Evolutionary conservation across 2,329 filamentous ascomycete genomes (phyloP), one percentile per base, ranked within the genome.

Genomic region (Lecanicillium sp.): DNA sequence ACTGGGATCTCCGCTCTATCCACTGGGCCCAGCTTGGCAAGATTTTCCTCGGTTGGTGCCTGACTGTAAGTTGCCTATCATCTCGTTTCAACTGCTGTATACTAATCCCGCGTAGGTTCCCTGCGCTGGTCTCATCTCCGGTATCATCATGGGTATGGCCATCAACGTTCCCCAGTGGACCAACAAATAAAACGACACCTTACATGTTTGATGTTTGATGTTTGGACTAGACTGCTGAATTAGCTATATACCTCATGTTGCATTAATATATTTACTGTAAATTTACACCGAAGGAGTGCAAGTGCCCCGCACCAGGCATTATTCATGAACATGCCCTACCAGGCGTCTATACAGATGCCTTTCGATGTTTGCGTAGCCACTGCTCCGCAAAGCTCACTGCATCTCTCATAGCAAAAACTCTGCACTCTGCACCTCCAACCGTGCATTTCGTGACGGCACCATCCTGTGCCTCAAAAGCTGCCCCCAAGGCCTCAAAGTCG

Each of bases 31-130:
- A 50, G 48, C 26, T 57, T 11, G 46, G 23, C 12, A 51, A 35
- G 27, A 55, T 56, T 27, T 55, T 50, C 35, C 26, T 30, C 12
- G 52, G 52, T 4, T 57, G 55, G 55, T 24, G 55, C 30, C 36
- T 54, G 15, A 54, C 49, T 4, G 26, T n/a, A n/a, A n/a, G n/a
- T n/a, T n/a, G n/a, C n/a, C n/a, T n/a, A n/a, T n/a, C n/a, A n/a
- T n/a, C n/a, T n/a, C n/a, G n/a, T n/a, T n/a, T n/a, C n/a, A n/a
- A n/a, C n/a, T n/a, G n/a, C n/a, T n/a, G n/a, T n/a, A n/a, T n/a
- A n/a, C n/a, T n/a, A n/a, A n/a, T n/a, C n/a, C n/a, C n/a, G n/a
- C n/a, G n/a, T n/a, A n/a, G n/a, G n/a, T 55, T 8, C 53, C 52
- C 20, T 23, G 20, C 14, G 48, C 55, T 4, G 54, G 53, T 9